Percentiles rank a stretch among this genome's conserved stretches.
Evolutionary conservation across 1,284 basidiomycete species (phyloP).

Genomic region (Sporisorium scitamineum): DNA sequence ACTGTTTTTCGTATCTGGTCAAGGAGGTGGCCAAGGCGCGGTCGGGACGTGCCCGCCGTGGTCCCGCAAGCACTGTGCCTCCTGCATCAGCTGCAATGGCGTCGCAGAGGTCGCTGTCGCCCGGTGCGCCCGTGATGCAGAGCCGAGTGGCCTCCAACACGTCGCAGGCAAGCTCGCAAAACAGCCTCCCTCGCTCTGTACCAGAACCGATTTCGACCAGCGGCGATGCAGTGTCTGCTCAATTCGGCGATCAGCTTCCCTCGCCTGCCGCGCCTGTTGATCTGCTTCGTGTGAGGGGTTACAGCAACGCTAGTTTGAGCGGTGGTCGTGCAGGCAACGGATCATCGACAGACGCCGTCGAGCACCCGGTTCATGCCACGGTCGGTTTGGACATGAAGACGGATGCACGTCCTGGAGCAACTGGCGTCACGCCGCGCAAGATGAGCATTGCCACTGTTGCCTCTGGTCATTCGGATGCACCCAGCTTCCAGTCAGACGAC

Average conservation of each 20-base stretch:
- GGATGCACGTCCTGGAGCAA: conserved; percentile 6
- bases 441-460: conserved; percentile 53
- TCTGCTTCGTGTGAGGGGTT: conserved; percentile 15
- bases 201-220: not conserved
- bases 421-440: conserved; percentile 34
- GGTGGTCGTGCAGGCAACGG: conserved; percentile 8
- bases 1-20: conserved; percentile 65
- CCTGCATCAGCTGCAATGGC: conserved; percentile 11
- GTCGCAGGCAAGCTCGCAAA: conserved; percentile 20
- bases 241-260: not conserved
- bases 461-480: conserved; percentile 37
- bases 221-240: conserved; percentile 5
- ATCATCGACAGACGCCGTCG: conserved; percentile 10
- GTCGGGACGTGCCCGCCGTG: conserved; percentile 38
- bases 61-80: conserved; percentile 27
- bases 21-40: conserved; percentile 65
- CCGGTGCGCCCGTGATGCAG: conserved; percentile 14
- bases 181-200: not conserved
- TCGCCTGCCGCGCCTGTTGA: conserved; percentile 12
- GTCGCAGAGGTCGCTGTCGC: conserved; percentile 19
- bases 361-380: conserved; percentile 2
- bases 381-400: not conserved
- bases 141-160: conserved; percentile 20
- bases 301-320: conserved; percentile 38
- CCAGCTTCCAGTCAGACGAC: conserved; percentile 47